These are phyloP conservation scores for Colletotrichum acutatum DNA, from an alignment of 2,329 filamentous ascomycete species.

Conservation along the genomic window DNA sequence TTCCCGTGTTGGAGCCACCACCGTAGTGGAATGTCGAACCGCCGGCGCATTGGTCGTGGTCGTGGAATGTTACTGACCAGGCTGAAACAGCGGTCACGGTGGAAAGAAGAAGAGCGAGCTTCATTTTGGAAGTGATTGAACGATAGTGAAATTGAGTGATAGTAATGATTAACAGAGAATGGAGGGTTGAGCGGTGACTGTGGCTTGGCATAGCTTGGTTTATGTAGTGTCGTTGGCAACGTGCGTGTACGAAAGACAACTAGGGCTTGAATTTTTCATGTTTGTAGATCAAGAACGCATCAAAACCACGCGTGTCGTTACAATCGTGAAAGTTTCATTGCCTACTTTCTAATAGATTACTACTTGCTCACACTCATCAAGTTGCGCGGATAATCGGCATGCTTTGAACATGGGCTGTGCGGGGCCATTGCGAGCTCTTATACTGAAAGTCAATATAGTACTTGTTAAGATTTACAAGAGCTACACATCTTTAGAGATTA, in stretches of 20 bases:
- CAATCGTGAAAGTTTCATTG: neutral
- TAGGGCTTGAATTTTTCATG: neutral
- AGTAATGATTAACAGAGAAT: neutral
- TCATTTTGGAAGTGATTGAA: neutral
- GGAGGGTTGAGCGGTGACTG: neutral
- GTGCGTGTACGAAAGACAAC: neutral
- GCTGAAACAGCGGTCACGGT: neutral
- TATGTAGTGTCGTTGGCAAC: neutral
- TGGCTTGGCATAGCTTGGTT: neutral
- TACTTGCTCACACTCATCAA: neutral
- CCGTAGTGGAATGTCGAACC: neutral
- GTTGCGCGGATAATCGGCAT: neutral
- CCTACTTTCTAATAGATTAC: neutral
- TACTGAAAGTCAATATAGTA: too few relatives aligned
- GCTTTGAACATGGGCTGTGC: neutral
- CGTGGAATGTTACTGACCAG: neutral
- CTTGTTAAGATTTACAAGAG: neutral
- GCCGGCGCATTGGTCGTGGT: neutral
- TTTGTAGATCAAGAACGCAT: neutral
- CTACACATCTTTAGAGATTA: too few relatives aligned
- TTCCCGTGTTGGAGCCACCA: neutral
- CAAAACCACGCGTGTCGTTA: neutral
- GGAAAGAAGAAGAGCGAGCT: neutral
- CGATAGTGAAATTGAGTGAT: accelerated
- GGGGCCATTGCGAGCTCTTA: neutral